Evolutionary conservation across 768 basidiomycete species (phyloP).

Genomic region (Boletus pseudo-olivaceus): DNA sequence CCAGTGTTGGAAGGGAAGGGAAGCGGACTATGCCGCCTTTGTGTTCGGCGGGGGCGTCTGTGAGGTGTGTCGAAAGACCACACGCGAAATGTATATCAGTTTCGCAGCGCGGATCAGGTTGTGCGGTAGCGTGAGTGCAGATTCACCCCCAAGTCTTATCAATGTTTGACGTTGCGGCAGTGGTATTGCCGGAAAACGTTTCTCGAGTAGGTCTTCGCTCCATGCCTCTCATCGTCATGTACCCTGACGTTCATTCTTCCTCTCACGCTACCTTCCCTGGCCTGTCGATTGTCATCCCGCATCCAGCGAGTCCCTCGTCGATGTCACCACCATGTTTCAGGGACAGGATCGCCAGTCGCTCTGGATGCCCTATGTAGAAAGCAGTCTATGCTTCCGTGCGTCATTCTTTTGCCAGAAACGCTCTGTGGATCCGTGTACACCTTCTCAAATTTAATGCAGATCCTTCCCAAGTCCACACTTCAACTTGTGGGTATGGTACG

Average conservation of each 20-base stretch:
- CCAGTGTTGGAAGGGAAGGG: conserved; percentile 39
- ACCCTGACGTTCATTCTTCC: neutral
- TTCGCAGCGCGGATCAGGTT: conserved; percentile 47
- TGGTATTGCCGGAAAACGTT: conserved; percentile 18
- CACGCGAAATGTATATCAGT: conserved; percentile 40
- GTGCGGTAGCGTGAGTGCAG: conserved; percentile 38
- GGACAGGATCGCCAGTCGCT: neutral
- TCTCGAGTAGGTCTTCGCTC: conserved; percentile 11
- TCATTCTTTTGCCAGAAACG: neutral
- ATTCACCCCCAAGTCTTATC: neutral
- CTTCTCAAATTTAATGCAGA: conserved; percentile 1
- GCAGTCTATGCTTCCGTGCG: conserved; percentile 21
- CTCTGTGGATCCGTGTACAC: neutral
- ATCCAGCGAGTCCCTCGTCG: conserved; percentile 14
- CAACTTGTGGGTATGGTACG: conserved; percentile 13
- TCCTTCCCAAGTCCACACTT: neutral
- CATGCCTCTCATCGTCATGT: neutral
- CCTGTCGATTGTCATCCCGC: neutral
- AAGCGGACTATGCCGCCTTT: conserved; percentile 61
- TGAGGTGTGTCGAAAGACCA: conserved; percentile 46
- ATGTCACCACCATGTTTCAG: neutral
- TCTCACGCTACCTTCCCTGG: too few relatives aligned
- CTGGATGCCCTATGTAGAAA: conserved; percentile 26
- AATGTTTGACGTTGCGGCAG: conserved; percentile 5
- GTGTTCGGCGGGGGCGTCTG: conserved; percentile 58